Conservation (phyloP, 495 filamentous ascomycete species). For the Schizothecium vesticola region DNA sequence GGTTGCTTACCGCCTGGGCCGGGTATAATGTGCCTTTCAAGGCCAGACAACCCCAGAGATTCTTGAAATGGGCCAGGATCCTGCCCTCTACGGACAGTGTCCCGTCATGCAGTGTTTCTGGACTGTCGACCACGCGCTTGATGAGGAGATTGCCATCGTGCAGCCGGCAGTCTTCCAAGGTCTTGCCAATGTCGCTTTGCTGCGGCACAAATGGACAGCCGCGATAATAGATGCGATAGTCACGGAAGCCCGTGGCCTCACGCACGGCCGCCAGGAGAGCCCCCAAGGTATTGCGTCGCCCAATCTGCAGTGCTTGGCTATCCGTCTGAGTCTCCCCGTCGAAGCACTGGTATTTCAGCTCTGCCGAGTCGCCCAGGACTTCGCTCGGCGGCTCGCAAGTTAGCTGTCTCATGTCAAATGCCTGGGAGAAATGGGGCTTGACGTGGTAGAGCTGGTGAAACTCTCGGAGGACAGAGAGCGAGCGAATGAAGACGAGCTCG, state of each 20-base stretch:
- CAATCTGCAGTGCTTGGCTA: conserved; percentile 55
- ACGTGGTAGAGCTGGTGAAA: conserved; percentile 44
- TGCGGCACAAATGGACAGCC: conserved; percentile 44
- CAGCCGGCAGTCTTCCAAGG: conserved; percentile 53
- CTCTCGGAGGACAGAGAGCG: conserved; percentile 48
- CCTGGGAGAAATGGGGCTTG: conserved; percentile 41
- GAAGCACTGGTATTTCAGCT: conserved; percentile 69
- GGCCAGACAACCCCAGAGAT: conserved; percentile 74
- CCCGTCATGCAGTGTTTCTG: conserved; percentile 31
- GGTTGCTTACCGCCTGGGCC: conserved; percentile 53
- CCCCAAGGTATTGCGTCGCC: conserved; percentile 62
- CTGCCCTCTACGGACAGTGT: conserved; percentile 62
- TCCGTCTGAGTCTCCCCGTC: conserved; percentile 52
- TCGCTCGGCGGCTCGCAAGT: conserved; percentile 34
- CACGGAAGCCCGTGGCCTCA: conserved; percentile 64
- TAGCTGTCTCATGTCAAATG: conserved; percentile 43
- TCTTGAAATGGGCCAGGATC: conserved; percentile 77
- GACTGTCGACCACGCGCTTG: conserved; percentile 36
- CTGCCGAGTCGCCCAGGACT: conserved; percentile 54
- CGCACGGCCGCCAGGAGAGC: conserved; percentile 60
- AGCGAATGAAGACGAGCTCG: conserved; percentile 60
- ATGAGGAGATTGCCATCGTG: conserved; percentile 59
- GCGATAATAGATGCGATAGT: conserved; percentile 53
- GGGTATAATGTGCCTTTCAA: conserved; percentile 60
- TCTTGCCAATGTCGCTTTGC: conserved; percentile 44